Conservation (phyloP, 2,329 filamentous ascomycete genomes). For the Lithohypha guttulata region DNA sequence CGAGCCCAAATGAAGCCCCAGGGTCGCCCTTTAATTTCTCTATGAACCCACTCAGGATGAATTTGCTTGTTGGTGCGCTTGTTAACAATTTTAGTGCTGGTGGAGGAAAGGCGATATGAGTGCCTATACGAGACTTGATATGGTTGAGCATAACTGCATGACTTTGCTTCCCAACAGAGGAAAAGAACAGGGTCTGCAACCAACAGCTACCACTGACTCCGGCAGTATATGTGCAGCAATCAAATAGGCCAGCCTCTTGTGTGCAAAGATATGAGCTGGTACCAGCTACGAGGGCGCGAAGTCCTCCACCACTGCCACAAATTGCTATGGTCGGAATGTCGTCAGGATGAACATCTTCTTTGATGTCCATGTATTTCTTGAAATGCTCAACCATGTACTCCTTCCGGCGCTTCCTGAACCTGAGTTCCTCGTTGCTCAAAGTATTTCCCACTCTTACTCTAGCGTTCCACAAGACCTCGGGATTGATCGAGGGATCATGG, state of each 20-base stretch:
- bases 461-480: constrained; percentile 76
- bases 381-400: constrained; percentile 60
- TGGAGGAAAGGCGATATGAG: constrained; percentile 89
- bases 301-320: constrained; percentile 84
- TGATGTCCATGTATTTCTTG: constrained; percentile 68
- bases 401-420: constrained; percentile 60
- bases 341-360: constrained; percentile 79
- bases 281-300: constrained; percentile 82
- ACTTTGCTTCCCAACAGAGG: constrained; percentile 59
- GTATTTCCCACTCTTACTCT: constrained; percentile 69
- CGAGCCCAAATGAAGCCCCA: constrained; percentile 72
- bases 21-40: constrained; percentile 83
- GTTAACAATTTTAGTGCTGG: constrained; percentile 69
- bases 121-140: constrained; percentile 69
- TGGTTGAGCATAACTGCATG: constrained; percentile 67
- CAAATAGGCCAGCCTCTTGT: constrained; percentile 77
- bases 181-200: constrained; percentile 81
- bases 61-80: constrained; percentile 88
- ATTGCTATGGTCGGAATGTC: constrained; percentile 90
- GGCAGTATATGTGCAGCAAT: constrained; percentile 88
- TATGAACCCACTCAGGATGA: constrained; percentile 73
- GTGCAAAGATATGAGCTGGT: constrained; percentile 77
- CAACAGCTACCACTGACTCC: constrained; percentile 95
- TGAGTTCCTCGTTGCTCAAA: constrained; percentile 72
- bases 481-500: constrained; percentile 69